A percentile compares a stretch with the other conserved stretches of the same genome.
Evolutionary conservation across 2,329 filamentous ascomycete species (phyloP).

Genomic region (Diplodia intermedia): DNA sequence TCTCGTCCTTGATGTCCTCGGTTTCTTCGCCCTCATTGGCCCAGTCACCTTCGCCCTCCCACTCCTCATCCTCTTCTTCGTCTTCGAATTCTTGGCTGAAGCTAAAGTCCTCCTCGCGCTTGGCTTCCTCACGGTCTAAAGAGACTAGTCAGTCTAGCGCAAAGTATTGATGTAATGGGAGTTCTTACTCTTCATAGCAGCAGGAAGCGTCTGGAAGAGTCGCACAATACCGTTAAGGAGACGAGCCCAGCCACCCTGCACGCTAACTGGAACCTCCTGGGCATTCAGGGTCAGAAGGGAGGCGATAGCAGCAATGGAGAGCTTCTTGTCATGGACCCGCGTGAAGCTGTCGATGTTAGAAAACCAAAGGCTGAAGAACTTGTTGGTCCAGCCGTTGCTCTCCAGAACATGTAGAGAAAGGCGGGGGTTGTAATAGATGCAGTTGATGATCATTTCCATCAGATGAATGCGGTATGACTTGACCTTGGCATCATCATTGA

Average conservation of each 20-base stretch:
- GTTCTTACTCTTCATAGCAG: constrained; percentile 79
- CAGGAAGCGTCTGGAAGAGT: constrained; percentile 89
- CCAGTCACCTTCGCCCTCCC: constrained; percentile 78
- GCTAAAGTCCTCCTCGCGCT: constrained; percentile 81
- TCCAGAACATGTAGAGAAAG: constrained; percentile 89
- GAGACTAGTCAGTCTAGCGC: constrained; percentile 37
- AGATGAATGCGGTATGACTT: constrained; percentile 95
- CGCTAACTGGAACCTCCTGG: constrained; percentile 85
- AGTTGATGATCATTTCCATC: constrained; percentile 99
- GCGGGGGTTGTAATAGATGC: constrained; percentile 94
- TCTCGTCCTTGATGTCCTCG: constrained; percentile 82
- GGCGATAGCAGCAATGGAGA: constrained; percentile 93
- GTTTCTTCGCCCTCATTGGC: constrained; percentile 68
- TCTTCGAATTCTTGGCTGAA: constrained; percentile 74
- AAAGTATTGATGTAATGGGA: background rate
- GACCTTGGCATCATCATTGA: constrained; percentile 77
- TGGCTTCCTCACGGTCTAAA: constrained; percentile 84
- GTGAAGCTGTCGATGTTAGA: constrained; percentile 92
- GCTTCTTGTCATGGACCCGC: constrained; percentile 97
- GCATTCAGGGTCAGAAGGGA: constrained; percentile 79
- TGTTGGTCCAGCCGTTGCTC: constrained; percentile 91
- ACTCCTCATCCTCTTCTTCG: constrained; percentile 82
- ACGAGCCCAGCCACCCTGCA: constrained; percentile 93
- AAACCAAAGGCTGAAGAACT: constrained; percentile 99
- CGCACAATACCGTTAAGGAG: constrained; percentile 87